These are phyloP conservation scores for Aechmea fasciata DNA, from an alignment of 176 grass and related monocot genomes.

Conservation along the genomic window DNA sequence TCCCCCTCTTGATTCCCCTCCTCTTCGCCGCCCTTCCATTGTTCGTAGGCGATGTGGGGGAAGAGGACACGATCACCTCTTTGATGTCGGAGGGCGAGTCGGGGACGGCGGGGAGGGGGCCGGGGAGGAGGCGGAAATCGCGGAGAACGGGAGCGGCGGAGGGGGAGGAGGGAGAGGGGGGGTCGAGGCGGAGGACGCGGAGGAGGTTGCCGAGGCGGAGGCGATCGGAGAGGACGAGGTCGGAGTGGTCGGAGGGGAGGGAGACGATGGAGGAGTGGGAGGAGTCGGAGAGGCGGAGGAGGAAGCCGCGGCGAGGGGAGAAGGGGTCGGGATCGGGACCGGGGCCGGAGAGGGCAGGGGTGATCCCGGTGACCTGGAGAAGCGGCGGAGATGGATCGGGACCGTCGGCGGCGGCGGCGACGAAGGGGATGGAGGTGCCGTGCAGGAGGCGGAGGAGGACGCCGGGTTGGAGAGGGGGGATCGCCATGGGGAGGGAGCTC, in stretches of 20 bases:
- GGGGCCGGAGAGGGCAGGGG: conserved; percentile 34
- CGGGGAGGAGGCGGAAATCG: conserved; percentile 50
- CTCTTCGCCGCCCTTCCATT: conserved; percentile 16
- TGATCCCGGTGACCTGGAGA: conserved; percentile 75
- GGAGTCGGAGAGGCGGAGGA: background rate
- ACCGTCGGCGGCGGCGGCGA: conserved; percentile 12
- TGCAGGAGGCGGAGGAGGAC: conserved; percentile 60
- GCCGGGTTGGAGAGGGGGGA: conserved; percentile 40
- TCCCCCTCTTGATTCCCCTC: conserved; percentile 17
- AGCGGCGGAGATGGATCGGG: conserved; percentile 21
- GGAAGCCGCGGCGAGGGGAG: too few relatives aligned
- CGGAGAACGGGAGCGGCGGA: conserved; percentile 57
- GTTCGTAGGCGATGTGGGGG: conserved; percentile 11
- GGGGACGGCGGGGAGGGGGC: conserved; percentile 34
- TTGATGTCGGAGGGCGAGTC: conserved; percentile 27
- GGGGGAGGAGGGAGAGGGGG: conserved; percentile 40
- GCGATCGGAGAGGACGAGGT: conserved; percentile 65
- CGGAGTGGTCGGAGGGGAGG: conserved; percentile 21
- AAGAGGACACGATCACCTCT: conserved; percentile 37
- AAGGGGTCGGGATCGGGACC: background rate
- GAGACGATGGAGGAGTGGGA: conserved; percentile 16
- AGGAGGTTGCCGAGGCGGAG: conserved; percentile 92
- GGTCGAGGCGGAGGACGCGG: conserved; percentile 47
- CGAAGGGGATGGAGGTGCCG: conserved; percentile 20
- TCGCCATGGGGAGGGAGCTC: conserved; percentile 30